phyloP scores from a whole-genome alignment of 2,329 filamentous ascomycete species.

The Paracoccidioides brasiliensis region DNA sequence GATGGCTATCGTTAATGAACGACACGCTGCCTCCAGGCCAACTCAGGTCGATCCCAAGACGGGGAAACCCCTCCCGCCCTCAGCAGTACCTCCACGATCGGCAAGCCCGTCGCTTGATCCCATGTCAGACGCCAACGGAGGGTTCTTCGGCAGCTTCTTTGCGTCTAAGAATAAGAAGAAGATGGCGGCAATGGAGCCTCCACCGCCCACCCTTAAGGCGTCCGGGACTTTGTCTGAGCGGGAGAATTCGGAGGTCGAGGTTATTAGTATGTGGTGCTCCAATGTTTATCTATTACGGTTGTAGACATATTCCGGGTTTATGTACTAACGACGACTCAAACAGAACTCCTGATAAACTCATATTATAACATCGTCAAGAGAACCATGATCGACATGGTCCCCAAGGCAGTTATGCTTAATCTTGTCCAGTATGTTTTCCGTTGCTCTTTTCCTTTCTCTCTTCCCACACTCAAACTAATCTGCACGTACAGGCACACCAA shows the following conservation, averaged over 20 bases:
- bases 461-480: neutral
- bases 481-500: constrained; percentile 60
- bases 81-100: constrained; percentile 55
- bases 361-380: constrained; percentile 98
- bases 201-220: constrained; percentile 83
- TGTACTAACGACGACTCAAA: neutral
- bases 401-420: constrained; percentile 96
- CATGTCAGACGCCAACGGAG: constrained; percentile 46
- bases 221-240: constrained; percentile 88
- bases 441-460: neutral
- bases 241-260: constrained; percentile 90
- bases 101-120: constrained; percentile 61
- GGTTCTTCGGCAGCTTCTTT: constrained; percentile 98
- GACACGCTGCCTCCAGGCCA: constrained; percentile 67
- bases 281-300: neutral
- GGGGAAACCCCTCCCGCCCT: constrained; percentile 71
- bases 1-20: constrained; percentile 96
- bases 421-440: constrained; percentile 67
- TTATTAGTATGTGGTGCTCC: constrained; percentile 64
- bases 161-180: constrained; percentile 99
- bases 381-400: constrained; percentile 99
- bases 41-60: constrained; percentile 97
- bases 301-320: constrained; percentile 4
- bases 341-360: constrained; percentile 85
- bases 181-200: constrained; percentile 98